Base-by-base conservation (phyloP, 1,284 basidiomycete genomes). In the Malassezia slooffiae region DNA sequence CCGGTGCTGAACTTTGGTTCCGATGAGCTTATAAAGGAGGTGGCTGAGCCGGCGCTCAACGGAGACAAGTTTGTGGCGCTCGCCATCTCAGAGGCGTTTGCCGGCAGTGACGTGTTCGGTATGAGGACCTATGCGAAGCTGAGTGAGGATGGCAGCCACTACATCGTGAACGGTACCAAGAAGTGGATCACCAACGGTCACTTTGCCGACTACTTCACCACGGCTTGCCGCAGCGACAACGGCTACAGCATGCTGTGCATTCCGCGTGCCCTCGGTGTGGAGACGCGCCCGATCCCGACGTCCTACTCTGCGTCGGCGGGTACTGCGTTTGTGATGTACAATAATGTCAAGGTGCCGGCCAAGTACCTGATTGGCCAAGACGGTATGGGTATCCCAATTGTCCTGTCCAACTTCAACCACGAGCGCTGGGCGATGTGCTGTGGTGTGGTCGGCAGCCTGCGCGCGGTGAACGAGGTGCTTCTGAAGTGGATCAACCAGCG, bases 111-210 rank as follows among this genome's bases (percentile, higher is more conserved):
- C 64, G 86, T 95, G 22, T 70, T 71, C 43, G 71, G 72, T 26
- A 50, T 73, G 20, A 50, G 81, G 66, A 88, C 84, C 8, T 83
- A 79, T 4, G 90, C 90, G 8, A 78, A 75, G 35, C 83, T 88
- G 70, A 81, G 77, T 27, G 79, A 82, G 48, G 87, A 90, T 61
- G 87, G 85, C 27, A 72, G 83, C 55, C 69, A 70, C 54, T 76
- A 73, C 67, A 59, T 68, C 41, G 58, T 68, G 47, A 63, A 67
- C 47, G 66, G 66, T 32, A 67, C 66, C 47, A 69, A 69, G 48
- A 67, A 68, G 79, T 93, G 89, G 89, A 95, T 95, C 62, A 90
- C 89, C 34, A 93, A 89, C 58, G 86, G 84, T 37, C 73, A 71
- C n/a, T 68, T 66, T 37, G 63, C 70, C 32, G 70, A 72, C 59